Evolutionary conservation across 2,329 filamentous ascomycete genomes (phyloP).

Genomic region (Alternaria infectoria): DNA sequence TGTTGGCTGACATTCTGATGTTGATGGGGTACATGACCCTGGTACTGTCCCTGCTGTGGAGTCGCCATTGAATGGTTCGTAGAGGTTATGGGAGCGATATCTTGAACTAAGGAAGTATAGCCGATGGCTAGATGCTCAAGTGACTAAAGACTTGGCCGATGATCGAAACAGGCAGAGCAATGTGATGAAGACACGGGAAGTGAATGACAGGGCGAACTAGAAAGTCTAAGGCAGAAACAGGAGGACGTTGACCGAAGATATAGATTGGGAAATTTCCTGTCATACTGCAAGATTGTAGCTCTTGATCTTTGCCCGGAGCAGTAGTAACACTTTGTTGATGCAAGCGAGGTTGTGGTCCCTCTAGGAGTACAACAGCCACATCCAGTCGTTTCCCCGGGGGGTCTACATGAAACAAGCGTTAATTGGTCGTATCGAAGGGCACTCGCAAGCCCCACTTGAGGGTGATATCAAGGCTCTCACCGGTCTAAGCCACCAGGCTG

Average conservation of each 20-base stretch:
- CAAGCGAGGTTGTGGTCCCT: slow-evolving; percentile 16
- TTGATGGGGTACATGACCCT: slow-evolving; percentile 13
- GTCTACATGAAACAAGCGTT: slow-evolving; percentile 5
- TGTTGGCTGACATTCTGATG: slow-evolving; percentile 25
- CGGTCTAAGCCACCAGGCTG: slow-evolving; percentile 27
- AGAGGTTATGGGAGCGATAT: neutral
- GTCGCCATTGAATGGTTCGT: slow-evolving; percentile 21
- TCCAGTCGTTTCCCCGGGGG: slow-evolving; percentile 2
- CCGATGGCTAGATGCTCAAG: neutral
- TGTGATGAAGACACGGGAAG: neutral
- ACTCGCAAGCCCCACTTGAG: slow-evolving; percentile 19
- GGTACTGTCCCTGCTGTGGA: slow-evolving; percentile 16
- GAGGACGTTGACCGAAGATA: slow-evolving; percentile 18
- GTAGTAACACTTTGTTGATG: slow-evolving; percentile 18
- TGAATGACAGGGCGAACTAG: slow-evolving; percentile 12
- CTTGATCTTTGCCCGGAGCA: slow-evolving; percentile 5
- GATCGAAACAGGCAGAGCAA: neutral
- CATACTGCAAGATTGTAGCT: slow-evolving; percentile 5
- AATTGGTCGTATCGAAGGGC: slow-evolving; percentile 20
- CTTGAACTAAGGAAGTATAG: neutral
- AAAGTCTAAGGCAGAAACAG: slow-evolving; percentile 14
- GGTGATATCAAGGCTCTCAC: slow-evolving; percentile 22
- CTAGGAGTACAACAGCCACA: slow-evolving; percentile 2
- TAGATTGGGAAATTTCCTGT: slow-evolving; percentile 16
- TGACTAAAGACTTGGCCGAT: neutral